These are phyloP conservation scores for Tarenaya hassleriana DNA, from an alignment of 345 rosid genomes.

Conservation along the genomic window DNA sequence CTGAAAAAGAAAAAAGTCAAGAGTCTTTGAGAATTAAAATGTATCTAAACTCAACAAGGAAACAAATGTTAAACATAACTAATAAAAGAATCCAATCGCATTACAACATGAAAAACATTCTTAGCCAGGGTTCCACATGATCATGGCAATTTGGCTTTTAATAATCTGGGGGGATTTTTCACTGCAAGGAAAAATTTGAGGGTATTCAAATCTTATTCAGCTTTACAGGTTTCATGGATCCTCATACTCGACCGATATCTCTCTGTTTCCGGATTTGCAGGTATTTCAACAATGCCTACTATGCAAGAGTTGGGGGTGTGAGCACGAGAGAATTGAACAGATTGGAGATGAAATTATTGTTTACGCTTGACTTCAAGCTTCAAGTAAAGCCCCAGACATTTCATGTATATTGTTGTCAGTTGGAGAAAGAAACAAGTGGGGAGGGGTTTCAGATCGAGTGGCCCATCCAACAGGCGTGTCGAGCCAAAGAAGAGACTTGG, in stretches of 20 bases:
- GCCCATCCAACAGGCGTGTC: slow-evolving; percentile 24
- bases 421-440: slow-evolving; percentile 45
- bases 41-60: no score
- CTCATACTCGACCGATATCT: neutral
- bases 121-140: no score
- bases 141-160: no score
- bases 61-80: no score
- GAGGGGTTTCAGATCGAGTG: slow-evolving; percentile 19
- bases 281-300: slow-evolving; percentile 81
- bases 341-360: slow-evolving; percentile 79
- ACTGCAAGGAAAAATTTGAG: no score
- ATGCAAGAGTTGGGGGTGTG: slow-evolving; percentile 89
- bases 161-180: no score
- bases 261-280: slow-evolving; percentile 33
- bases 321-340: slow-evolving; percentile 71
- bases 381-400: slow-evolving; percentile 63
- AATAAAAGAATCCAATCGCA: no score
- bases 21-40: no score
- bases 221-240: no score
- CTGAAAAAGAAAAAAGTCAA: no score
- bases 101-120: no score
- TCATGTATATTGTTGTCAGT: slow-evolving; percentile 43
- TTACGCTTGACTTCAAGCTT: slow-evolving; percentile 74
- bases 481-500: slow-evolving; percentile 24
- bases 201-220: no score